A percentile compares a stretch with the other conserved stretches of the same genome.
Evolutionary conservation across 202 grass and related monocot genomes (phyloP).

Genomic region (Hordeum pubiflorum): DNA sequence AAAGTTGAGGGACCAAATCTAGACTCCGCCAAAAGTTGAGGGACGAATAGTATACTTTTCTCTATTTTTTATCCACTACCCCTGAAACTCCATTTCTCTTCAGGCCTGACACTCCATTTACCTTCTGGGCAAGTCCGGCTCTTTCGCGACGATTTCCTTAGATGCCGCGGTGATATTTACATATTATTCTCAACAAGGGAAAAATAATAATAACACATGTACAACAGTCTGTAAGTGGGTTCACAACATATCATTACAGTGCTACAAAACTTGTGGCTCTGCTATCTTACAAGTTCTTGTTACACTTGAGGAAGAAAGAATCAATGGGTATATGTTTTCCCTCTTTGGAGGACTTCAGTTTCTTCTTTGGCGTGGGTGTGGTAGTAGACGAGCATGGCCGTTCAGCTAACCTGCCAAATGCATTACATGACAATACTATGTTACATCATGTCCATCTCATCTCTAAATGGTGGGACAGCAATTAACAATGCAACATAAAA

Average conservation of each 20-base stretch:
- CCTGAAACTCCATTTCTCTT: neutral
- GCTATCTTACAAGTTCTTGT: conserved; percentile 32
- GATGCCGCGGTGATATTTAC: conserved; percentile 4
- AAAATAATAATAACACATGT: conserved; percentile 5
- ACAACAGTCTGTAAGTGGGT: neutral
- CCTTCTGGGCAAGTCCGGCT: neutral
- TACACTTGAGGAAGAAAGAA: conserved; percentile 58
- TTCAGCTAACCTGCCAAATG: conserved; percentile 32
- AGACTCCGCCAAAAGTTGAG: no score
- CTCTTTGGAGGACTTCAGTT: conserved; percentile 50
- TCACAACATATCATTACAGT: neutral
- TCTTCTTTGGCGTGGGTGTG: conserved; percentile 48
- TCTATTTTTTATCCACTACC: neutral
- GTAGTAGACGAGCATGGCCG: conserved; percentile 9
- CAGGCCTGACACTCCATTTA: neutral
- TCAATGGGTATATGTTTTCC: conserved; percentile 82
- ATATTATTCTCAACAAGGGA: neutral
- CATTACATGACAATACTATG: neutral
- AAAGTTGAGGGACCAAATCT: no score
- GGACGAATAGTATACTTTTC: no score
- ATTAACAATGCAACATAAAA: neutral
- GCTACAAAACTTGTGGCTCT: neutral
- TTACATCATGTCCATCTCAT: neutral
- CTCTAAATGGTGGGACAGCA: neutral
- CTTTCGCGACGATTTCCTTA: neutral